A percentile compares a stretch with the other conserved stretches of the same genome.
phyloP scores from a whole-genome alignment of 225 moss, liverwort and hornwort genomes.

The Marchantia polymorpha region DNA sequence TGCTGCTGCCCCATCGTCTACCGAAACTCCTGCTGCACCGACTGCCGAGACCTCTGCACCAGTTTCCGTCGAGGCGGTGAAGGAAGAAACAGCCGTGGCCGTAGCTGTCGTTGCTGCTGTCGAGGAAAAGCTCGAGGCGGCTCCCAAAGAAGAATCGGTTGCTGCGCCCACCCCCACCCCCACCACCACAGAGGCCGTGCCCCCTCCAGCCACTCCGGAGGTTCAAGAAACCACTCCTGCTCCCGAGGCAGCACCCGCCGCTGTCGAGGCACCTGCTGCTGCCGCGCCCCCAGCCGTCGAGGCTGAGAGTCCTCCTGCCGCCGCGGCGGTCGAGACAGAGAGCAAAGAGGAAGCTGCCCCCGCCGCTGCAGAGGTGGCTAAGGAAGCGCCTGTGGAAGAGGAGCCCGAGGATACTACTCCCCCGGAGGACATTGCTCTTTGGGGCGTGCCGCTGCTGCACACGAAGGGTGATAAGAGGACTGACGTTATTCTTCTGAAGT shows the following conservation, averaged over 20 bases:
- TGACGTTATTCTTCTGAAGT: slow-evolving; percentile 53
- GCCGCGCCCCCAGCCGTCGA: not conserved
- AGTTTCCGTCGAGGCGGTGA: slow-evolving; percentile 12
- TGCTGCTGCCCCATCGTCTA: not conserved
- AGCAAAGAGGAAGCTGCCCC: slow-evolving; percentile 11
- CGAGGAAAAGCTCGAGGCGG: no score
- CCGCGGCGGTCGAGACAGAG: slow-evolving; percentile 3
- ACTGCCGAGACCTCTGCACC: slow-evolving; percentile 27
- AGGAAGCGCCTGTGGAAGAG: slow-evolving; percentile 26
- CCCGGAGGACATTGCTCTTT: slow-evolving; percentile 47
- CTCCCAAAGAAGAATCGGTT: slow-evolving; percentile 30
- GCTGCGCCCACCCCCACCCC: not conserved
- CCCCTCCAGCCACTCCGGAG: not conserved
- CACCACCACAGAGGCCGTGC: not conserved
- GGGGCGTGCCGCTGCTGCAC: slow-evolving; percentile 52
- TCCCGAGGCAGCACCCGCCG: slow-evolving; percentile 7
- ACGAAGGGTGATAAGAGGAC: slow-evolving; percentile 53
- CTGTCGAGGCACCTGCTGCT: slow-evolving; percentile 11
- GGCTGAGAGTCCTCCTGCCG: slow-evolving; percentile 1
- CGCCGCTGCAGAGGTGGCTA: slow-evolving; percentile 4
- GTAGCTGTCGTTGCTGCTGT: slow-evolving; percentile 6
- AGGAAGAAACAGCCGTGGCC: slow-evolving; percentile 17
- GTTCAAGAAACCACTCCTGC: not conserved
- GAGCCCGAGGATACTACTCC: slow-evolving; percentile 43
- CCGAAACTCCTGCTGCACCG: not conserved